These are phyloP conservation scores for Naganishia sp. DNA, from an alignment of 1,284 basidiomycete genomes.

Conservation along the genomic window DNA sequence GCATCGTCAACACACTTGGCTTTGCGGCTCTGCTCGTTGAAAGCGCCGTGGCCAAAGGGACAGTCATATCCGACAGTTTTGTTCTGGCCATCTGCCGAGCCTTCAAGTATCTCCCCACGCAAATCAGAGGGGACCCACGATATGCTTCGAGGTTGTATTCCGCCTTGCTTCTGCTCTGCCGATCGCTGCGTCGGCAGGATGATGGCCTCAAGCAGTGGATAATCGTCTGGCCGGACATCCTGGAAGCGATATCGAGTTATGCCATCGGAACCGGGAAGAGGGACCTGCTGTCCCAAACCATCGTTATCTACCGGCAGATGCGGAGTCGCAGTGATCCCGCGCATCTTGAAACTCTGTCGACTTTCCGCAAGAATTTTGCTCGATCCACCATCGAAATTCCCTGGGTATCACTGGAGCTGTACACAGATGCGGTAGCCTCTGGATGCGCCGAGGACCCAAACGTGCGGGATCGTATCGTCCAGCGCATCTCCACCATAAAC, in stretches of 20 bases:
- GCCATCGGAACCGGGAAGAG: not conserved
- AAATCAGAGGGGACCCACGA: conserved; percentile 4
- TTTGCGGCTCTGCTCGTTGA: conserved; percentile 14
- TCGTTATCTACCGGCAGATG: conserved; percentile 9
- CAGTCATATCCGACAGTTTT: not conserved
- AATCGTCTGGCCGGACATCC: conserved; percentile 6
- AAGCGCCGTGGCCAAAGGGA: not conserved
- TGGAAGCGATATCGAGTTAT: conserved; percentile 9
- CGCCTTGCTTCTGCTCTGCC: conserved; percentile 10
- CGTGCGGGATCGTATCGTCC: not conserved
- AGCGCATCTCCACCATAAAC: conserved; percentile 8
- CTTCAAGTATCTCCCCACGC: conserved; percentile 7
- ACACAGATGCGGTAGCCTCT: not conserved
- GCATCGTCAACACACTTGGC: conserved; percentile 11
- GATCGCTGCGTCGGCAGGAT: conserved; percentile 1
- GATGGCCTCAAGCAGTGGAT: conserved; percentile 1
- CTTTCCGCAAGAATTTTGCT: not conserved
- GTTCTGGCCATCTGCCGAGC: conserved; percentile 3
- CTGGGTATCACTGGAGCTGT: conserved; percentile 15
- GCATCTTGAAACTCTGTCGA: not conserved
- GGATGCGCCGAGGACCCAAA: not conserved
- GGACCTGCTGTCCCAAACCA: not conserved
- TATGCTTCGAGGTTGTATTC: not conserved
- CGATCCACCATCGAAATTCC: conserved; percentile 1
- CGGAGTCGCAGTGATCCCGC: not conserved